These are phyloP conservation scores for Globisporangium paddicum DNA, from an alignment of 352 stramenopile genomes.

Conservation along the genomic window DNA sequence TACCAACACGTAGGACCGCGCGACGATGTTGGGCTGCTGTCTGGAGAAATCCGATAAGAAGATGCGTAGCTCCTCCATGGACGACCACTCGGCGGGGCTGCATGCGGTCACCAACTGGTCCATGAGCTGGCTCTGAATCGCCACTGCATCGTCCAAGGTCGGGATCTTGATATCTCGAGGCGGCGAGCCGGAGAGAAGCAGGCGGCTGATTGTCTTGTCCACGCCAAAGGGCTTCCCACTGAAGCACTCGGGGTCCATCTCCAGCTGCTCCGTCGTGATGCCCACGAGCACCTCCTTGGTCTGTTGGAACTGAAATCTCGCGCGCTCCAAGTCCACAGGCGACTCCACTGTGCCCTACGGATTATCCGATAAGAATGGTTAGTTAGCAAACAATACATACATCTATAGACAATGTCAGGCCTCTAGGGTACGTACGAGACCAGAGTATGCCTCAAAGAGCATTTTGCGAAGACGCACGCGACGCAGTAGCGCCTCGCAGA, in stretches of 20 bases:
- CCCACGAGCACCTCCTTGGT: slow-evolving; percentile 36
- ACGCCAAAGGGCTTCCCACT: slow-evolving; percentile 68
- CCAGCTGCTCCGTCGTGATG: slow-evolving; percentile 52
- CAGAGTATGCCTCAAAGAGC: slow-evolving; percentile 37
- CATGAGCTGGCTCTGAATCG: slow-evolving; percentile 48
- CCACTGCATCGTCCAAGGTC: slow-evolving; percentile 41
- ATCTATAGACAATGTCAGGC: neutral
- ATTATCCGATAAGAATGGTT: neutral
- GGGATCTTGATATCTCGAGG: slow-evolving; percentile 69
- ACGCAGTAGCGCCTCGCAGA: slow-evolving; percentile 62
- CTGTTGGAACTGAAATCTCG: slow-evolving; percentile 33
- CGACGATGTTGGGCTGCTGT: slow-evolving; percentile 63
- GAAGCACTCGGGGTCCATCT: slow-evolving; percentile 64
- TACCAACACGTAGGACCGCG: slow-evolving; percentile 80
- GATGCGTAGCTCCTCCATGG: slow-evolving; percentile 77
- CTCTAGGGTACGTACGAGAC: slow-evolving; percentile 16
- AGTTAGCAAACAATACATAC: neutral
- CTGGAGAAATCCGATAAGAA: slow-evolving; percentile 75
- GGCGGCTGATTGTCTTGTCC: slow-evolving; percentile 64
- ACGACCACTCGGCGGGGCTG: slow-evolving; percentile 52
- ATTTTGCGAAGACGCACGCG: slow-evolving; percentile 50
- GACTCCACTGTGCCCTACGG: slow-evolving; percentile 37
- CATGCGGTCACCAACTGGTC: slow-evolving; percentile 54
- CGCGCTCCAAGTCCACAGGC: slow-evolving; percentile 33
- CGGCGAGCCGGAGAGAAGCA: slow-evolving; percentile 63